A percentile compares a stretch with the other conserved stretches of the same genome.
Evolutionary conservation across 2,329 filamentous ascomycete genomes (phyloP).

Genomic region (Cladosporium sp.): DNA sequence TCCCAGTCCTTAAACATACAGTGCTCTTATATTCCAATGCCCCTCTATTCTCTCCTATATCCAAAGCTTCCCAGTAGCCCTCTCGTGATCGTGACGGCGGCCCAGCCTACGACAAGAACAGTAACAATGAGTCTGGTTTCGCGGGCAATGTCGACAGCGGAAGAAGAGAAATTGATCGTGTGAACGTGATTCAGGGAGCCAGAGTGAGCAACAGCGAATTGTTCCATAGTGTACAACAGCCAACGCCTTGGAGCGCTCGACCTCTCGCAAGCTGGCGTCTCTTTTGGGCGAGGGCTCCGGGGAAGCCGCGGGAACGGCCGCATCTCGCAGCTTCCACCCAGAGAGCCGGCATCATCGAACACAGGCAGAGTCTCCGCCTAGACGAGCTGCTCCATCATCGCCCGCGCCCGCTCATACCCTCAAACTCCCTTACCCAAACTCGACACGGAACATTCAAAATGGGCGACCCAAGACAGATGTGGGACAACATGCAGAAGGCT

Average conservation of each 20-base stretch:
- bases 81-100: slow-evolving; percentile 24
- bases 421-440: no score
- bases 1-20: not conserved
- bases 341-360: not conserved
- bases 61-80: slow-evolving; percentile 20
- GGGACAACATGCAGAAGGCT: slow-evolving; percentile 60
- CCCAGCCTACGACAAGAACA: slow-evolving; percentile 40
- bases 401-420: not conserved
- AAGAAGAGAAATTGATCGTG: slow-evolving; percentile 47
- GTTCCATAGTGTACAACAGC: slow-evolving; percentile 27
- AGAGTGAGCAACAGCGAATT: slow-evolving; percentile 29
- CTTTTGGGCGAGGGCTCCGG: not conserved
- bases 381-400: slow-evolving; percentile 2
- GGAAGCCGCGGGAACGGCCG: slow-evolving; percentile 2
- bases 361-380: slow-evolving; percentile 3
- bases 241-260: not conserved
- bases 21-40: not conserved
- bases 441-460: slow-evolving; percentile 19
- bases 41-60: slow-evolving; percentile 14
- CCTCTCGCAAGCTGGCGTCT: slow-evolving; percentile 17
- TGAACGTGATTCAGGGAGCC: slow-evolving; percentile 42
- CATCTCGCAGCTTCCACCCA: slow-evolving; percentile 7
- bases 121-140: slow-evolving; percentile 49
- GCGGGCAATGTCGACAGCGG: slow-evolving; percentile 44
- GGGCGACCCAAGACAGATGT: slow-evolving; percentile 60